These are phyloP conservation scores for Geotrichum carabidarum DNA, from an alignment of 1,139 yeast genomes.

Conservation along the genomic window DNA sequence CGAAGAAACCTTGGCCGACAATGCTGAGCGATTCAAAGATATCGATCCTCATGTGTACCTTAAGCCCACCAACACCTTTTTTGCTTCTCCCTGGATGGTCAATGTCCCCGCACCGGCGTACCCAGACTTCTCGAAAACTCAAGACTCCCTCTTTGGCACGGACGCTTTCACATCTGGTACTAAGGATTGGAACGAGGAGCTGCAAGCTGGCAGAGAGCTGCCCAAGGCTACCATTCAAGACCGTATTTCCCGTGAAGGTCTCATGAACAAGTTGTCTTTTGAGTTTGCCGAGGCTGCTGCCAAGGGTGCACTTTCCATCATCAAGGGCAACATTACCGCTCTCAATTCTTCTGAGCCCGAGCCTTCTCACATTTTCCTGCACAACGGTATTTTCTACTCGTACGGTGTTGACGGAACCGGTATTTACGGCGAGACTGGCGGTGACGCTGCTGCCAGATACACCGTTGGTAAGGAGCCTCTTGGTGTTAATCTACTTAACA, in stretches of 20 bases:
- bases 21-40: slow-evolving; percentile 42
- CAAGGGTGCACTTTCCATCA: slow-evolving; percentile 71
- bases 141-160: slow-evolving; percentile 46
- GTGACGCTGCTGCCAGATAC: slow-evolving; percentile 80
- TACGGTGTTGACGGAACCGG: slow-evolving; percentile 72
- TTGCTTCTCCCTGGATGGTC: slow-evolving; percentile 76
- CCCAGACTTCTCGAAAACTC: slow-evolving; percentile 39
- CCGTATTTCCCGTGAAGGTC: slow-evolving; percentile 68
- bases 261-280: slow-evolving; percentile 63
- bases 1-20: slow-evolving; percentile 40
- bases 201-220: slow-evolving; percentile 73
- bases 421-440: slow-evolving; percentile 61
- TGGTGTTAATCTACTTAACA: slow-evolving; percentile 64
- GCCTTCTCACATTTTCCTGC: slow-evolving; percentile 59
- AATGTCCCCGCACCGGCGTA: slow-evolving; percentile 30
- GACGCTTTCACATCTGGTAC: slow-evolving; percentile 47
- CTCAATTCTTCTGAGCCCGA: slow-evolving; percentile 69
- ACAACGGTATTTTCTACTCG: slow-evolving; percentile 84
- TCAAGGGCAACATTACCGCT: slow-evolving; percentile 70
- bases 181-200: slow-evolving; percentile 84
- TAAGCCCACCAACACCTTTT: slow-evolving; percentile 56
- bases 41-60: slow-evolving; percentile 52
- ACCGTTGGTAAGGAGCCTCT: slow-evolving; percentile 74
- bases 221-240: slow-evolving; percentile 55
- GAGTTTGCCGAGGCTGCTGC: slow-evolving; percentile 77